phyloP scores from a whole-genome alignment of 2,329 filamentous ascomycete species.

The Stagonosporopsis vannaccii region DNA sequence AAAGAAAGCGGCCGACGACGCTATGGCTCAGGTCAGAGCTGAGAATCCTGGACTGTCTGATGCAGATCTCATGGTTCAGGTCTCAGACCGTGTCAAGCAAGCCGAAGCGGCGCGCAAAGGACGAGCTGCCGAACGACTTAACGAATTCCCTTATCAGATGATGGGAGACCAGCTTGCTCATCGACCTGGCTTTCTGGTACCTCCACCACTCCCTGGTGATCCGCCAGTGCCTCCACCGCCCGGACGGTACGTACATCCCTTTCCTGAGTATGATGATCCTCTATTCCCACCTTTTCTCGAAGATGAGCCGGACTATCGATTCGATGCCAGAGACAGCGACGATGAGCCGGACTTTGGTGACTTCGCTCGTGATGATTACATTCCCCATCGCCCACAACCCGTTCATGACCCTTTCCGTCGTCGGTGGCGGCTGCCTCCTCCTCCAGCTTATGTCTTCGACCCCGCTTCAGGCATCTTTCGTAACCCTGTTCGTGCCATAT shows the following conservation, averaged over 20 bases:
- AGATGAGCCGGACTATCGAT: neutral
- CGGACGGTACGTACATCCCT: constrained; percentile 4
- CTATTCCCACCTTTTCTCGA: neutral
- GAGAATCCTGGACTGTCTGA: constrained; percentile 69
- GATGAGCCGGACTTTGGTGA: neutral
- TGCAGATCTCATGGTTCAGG: constrained; percentile 63
- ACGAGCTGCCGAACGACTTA: constrained; percentile 20
- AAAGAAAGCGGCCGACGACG: constrained; percentile 65
- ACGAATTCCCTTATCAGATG: constrained; percentile 36
- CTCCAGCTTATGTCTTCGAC: neutral
- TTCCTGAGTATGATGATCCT: neutral
- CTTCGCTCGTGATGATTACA: neutral
- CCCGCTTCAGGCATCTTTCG: neutral
- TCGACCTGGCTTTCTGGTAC: constrained; percentile 5
- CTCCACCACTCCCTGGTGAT: no score
- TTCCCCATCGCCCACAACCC: neutral
- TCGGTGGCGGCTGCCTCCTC: neutral
- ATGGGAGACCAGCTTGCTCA: constrained; percentile 22
- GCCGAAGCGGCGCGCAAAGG: constrained; percentile 38
- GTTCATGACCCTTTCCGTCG: neutral
- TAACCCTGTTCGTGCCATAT: neutral
- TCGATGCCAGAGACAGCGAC: neutral
- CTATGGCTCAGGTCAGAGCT: constrained; percentile 62
- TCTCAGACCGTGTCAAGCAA: constrained; percentile 62
- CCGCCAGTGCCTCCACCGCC: neutral